Evolutionary conservation across 306 rosid genomes (phyloP), one percentile per base, ranked within the genome.

Genomic region (Lupinus albus): DNA sequence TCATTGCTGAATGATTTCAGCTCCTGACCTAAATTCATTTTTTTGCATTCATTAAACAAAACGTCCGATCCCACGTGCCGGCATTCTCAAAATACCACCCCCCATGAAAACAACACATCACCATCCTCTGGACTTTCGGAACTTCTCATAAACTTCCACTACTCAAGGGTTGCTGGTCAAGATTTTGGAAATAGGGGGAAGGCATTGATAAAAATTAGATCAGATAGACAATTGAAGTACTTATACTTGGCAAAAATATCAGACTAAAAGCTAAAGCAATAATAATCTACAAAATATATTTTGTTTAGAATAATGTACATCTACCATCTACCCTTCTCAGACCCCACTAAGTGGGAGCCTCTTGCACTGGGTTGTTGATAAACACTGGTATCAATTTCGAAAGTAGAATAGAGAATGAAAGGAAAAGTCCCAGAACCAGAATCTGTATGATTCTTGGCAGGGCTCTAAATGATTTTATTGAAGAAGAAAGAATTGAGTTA

Each of bases 251-350:
- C 45, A 64, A 28, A 30, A 28, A 14, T 41, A 41, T 42, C 64
- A 52, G 65, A 53, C 50, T 54, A 14, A 56, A 64, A 4, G n/a
- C 61, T 65, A 46, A 54, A 74, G 68, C 16, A 74, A 46, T 12
- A 56, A 47, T 56, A 25, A 65, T 65, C 35, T 69, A 28, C 20
- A 20, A 18, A 39, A 56, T 25, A 25, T 25, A 1, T 25, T 1
- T 25, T 25, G 2, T 25, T 25, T 25, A 25, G 30, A 25, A 25
- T 25, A 25, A 3, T 25, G 2, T 25, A 25, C 30, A 25, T 25
- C 30, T 25, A 25, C n/a, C n/a, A n/a, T n/a, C n/a, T n/a, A n/a
- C n/a, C n/a, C n/a, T n/a, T n/a, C n/a, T n/a, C n/a, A n/a, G n/a
- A n/a, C n/a, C n/a, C n/a, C n/a, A n/a, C n/a, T n/a, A n/a, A n/a